A percentile compares a stretch with the other conserved stretches of the same genome.
Evolutionary conservation across 1,139 yeast genomes (phyloP).

Genomic region (Zygosaccharomyces sapae): DNA sequence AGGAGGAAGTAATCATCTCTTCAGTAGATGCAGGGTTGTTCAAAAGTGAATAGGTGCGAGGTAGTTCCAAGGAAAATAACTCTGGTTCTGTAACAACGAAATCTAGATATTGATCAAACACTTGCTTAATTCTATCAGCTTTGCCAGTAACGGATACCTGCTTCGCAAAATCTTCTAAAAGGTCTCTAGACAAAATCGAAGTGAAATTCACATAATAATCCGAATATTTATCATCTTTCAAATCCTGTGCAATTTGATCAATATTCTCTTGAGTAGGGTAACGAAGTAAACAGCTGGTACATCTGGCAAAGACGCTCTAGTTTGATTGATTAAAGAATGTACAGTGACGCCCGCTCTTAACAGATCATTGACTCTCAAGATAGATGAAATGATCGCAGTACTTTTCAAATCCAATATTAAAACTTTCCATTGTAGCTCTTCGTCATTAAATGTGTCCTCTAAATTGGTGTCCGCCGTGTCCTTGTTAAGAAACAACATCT

Average conservation of each 20-base stretch:
- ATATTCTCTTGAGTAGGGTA: slow-evolving; percentile 82
- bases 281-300: slow-evolving; percentile 93
- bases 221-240: slow-evolving; percentile 70
- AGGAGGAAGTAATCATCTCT: slow-evolving; percentile 62
- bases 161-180: slow-evolving; percentile 85
- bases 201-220: slow-evolving; percentile 82
- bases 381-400: slow-evolving; percentile 81
- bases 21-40: slow-evolving; percentile 71
- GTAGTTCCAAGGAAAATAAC: slow-evolving; percentile 72
- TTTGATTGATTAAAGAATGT: slow-evolving; percentile 67
- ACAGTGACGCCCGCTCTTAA: slow-evolving; percentile 86
- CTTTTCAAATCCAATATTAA: slow-evolving; percentile 76
- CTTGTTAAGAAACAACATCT: slow-evolving; percentile 76
- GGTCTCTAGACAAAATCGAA: slow-evolving; percentile 66
- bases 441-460: slow-evolving; percentile 48
- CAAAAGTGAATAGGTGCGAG: slow-evolving; percentile 60
- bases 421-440: slow-evolving; percentile 88
- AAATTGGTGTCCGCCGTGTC: slow-evolving; percentile 50
- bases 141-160: slow-evolving; percentile 70
- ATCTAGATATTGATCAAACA: slow-evolving; percentile 88
- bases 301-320: slow-evolving; percentile 78
- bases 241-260: slow-evolving; percentile 61
- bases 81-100: slow-evolving; percentile 91
- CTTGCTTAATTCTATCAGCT: slow-evolving; percentile 71
- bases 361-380: slow-evolving; percentile 83